These are phyloP conservation scores for Sugiyamaella boreocaroliniensis DNA, from an alignment of 805 yeast genomes.

Conservation along the genomic window DNA sequence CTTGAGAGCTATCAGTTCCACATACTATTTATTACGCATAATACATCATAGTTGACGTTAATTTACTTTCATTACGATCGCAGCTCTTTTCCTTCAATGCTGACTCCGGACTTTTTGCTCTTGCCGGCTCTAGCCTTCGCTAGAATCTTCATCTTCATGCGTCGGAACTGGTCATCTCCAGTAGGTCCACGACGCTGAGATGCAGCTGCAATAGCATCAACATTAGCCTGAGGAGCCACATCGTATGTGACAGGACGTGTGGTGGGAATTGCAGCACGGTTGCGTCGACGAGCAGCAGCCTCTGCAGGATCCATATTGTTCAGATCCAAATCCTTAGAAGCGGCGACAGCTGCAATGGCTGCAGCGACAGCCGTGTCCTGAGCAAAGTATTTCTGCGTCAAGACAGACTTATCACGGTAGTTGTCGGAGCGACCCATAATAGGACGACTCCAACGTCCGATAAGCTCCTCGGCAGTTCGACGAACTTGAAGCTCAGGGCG, in stretches of 20 bases:
- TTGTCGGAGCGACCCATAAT: slow-evolving; percentile 93
- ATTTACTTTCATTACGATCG: not conserved
- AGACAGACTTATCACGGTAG: slow-evolving; percentile 78
- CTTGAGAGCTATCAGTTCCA: not conserved
- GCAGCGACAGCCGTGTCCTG: slow-evolving; percentile 4
- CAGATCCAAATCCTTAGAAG: not conserved
- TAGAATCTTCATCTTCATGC: slow-evolving; percentile 55
- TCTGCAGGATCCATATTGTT: slow-evolving; percentile 52
- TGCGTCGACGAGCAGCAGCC: slow-evolving; percentile 83
- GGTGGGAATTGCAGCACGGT: slow-evolving; percentile 93
- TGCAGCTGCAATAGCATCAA: slow-evolving; percentile 23
- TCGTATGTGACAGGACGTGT: slow-evolving; percentile 83
- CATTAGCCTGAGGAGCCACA: slow-evolving; percentile 70
- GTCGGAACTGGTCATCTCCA: slow-evolving; percentile 62
- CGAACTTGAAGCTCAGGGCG: slow-evolving; percentile 83
- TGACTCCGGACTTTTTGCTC: slow-evolving; percentile 61
- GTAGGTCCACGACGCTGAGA: slow-evolving; percentile 41
- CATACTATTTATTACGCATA: not conserved
- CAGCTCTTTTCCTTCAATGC: slow-evolving; percentile 55
- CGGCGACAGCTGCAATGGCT: slow-evolving; percentile 6
- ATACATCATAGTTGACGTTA: not conserved
- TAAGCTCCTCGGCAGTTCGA: slow-evolving; percentile 79
- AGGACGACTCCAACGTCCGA: slow-evolving; percentile 98
- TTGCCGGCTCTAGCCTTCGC: slow-evolving; percentile 39
- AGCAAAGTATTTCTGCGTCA: slow-evolving; percentile 50